Evolutionary conservation across 768 basidiomycete species (phyloP).

Genomic region (Obba rivulosa): DNA sequence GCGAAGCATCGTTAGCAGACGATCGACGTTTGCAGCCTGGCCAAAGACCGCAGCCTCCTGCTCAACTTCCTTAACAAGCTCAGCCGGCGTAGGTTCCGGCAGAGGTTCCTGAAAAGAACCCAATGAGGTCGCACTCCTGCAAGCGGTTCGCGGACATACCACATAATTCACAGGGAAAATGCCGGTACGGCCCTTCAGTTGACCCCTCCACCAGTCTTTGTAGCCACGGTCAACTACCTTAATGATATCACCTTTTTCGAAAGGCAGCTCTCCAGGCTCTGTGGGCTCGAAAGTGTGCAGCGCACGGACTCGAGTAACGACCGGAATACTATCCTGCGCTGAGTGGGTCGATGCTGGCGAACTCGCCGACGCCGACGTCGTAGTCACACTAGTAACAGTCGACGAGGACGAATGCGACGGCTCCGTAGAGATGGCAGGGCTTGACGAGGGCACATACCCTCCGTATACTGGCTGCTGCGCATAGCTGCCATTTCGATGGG

Average conservation of each 20-base stretch:
- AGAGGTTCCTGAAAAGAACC: constrained; percentile 57
- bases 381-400: constrained; percentile 18
- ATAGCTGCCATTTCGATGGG: constrained; percentile 12
- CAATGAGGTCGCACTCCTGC: background rate
- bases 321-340: constrained; percentile 18
- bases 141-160: constrained; percentile 38
- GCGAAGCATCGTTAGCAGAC: constrained; percentile 68
- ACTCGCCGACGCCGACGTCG: constrained; percentile 17
- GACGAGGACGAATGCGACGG: constrained; percentile 2
- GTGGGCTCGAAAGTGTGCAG: constrained; percentile 85
- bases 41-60: constrained; percentile 86
- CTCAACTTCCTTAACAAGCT: constrained; percentile 77
- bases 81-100: constrained; percentile 74
- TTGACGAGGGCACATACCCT: constrained; percentile 56
- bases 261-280: constrained; percentile 85
- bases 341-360: constrained; percentile 25
- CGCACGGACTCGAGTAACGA: constrained; percentile 82
- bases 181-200: constrained; percentile 82
- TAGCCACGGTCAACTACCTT: constrained; percentile 93
- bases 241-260: constrained; percentile 90
- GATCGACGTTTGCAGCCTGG: constrained; percentile 82
- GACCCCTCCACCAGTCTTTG: constrained; percentile 97
- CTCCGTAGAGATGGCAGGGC: constrained; percentile 30
- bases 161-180: constrained; percentile 99
- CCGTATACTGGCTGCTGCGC: constrained; percentile 37